Evolutionary conservation across 2,329 filamentous ascomycete species (phyloP).

Genomic region (Alternaria viburni): DNA sequence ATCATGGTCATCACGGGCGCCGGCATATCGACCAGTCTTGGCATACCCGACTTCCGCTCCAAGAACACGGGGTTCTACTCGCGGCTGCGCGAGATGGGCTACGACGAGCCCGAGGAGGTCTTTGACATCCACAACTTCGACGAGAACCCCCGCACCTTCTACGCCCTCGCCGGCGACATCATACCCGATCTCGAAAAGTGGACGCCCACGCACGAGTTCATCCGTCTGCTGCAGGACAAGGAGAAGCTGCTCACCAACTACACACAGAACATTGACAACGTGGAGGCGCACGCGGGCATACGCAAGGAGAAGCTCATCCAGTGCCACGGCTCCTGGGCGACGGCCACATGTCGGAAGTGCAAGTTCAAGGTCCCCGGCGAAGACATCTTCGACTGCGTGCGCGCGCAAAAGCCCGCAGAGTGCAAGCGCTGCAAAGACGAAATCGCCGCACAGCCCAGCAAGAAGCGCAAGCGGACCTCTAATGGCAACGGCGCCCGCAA

Average conservation of each 20-base stretch:
- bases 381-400: constrained; percentile 79
- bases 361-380: constrained; percentile 75
- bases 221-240: constrained; percentile 84
- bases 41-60: constrained; percentile 96
- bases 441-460: constrained; percentile 57
- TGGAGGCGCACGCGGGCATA: constrained; percentile 87
- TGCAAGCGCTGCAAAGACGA: constrained; percentile 73
- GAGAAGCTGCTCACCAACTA: constrained; percentile 94
- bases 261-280: constrained; percentile 98
- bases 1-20: constrained; percentile 95
- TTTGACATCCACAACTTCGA: constrained; percentile 91
- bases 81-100: constrained; percentile 77
- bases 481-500: constrained; percentile 51
- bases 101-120: constrained; percentile 88
- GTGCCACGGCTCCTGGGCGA: constrained; percentile 95
- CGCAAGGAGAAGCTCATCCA: constrained; percentile 82
- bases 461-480: constrained; percentile 61
- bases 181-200: constrained; percentile 79
- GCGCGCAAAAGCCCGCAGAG: constrained; percentile 74
- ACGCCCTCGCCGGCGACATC: constrained; percentile 88
- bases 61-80: constrained; percentile 92
- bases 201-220: constrained; percentile 94
- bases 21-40: constrained; percentile 94
- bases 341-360: constrained; percentile 86
- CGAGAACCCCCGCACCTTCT: constrained; percentile 87